Base-by-base conservation (phyloP, 1,139 yeast species). In the Yamadazyma sp. region DNA sequence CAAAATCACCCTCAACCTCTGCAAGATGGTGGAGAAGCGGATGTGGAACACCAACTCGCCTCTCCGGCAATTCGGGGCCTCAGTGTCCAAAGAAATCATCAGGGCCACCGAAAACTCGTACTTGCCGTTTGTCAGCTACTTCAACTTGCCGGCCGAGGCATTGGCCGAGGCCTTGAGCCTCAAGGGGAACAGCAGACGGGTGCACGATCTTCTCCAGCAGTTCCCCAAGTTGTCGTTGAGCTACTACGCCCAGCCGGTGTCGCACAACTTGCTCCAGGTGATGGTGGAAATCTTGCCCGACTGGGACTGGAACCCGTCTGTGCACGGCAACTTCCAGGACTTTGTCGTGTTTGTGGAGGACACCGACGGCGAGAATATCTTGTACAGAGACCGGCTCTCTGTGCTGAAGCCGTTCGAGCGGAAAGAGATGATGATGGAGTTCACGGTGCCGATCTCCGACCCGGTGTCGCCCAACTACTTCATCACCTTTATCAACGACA, bases 1-100 rank as follows among this genome's bases (percentile, higher is more conserved):
- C 0, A 76, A 75, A 47, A 48, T 65, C 1, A 59, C 86, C 1
- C 67, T 89, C 10, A 80, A 80, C 42, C 50, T 91, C 23, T 83
- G 92, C 55, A 86, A 87, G 50, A 83, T 87, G 81, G 84, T 87
- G 14, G 95, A 86, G 42, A 75, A 71, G 42, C 67, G 96, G 41
- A 72, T 87, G 67, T 94, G 99, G 99, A 55, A 80, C 11, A 79
- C 92, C 0, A 84, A 80, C 48, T 79, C 96, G 0, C 97, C 98
- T 0, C 76, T 94, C 43, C 69, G 97, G 45, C 98, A 92, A 55
- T 89, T 87, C 56, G 72, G 67, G 1, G 12, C 44, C 2, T 56
- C 62, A 14, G 87, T 83, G 24, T 94, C 96, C 0, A 47, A 50
- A 0, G 94, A 84, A 36, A 75, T 91, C 4, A 74, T 92, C 5